phyloP scores from a whole-genome alignment of 805 yeast species.

The Metahyphopichia silvanorum region DNA sequence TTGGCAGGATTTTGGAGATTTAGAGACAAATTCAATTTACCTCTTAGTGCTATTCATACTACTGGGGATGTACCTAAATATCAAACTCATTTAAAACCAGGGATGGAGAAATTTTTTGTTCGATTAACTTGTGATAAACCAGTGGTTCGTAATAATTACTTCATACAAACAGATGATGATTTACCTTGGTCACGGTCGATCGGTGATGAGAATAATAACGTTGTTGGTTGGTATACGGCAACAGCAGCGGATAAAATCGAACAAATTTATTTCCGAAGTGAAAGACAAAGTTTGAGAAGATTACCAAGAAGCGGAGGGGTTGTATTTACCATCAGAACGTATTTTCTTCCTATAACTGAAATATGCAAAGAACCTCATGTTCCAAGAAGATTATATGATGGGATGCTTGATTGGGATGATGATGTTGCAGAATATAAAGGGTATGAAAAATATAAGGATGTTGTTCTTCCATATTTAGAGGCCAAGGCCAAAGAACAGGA shows the following conservation, averaged over 20 bases:
- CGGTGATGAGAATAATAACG: conserved; percentile 51
- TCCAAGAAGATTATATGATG: conserved; percentile 58
- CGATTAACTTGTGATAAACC: conserved; percentile 58
- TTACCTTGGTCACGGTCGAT: conserved; percentile 65
- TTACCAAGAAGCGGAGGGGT: conserved; percentile 58
- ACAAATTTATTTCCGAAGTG: conserved; percentile 56
- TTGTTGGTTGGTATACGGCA: conserved; percentile 67
- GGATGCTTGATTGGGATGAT: conserved; percentile 55
- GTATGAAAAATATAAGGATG: conserved; percentile 49
- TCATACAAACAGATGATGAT: conserved; percentile 59
- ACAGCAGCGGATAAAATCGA: conserved; percentile 42
- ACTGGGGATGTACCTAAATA: conserved; percentile 69
- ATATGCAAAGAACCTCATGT: conserved; percentile 58
- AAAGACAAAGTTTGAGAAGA: conserved; percentile 61
- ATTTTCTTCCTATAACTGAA: conserved; percentile 53
- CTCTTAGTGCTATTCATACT: conserved; percentile 57
- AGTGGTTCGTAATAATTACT: conserved; percentile 65
- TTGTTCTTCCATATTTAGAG: conserved; percentile 52
- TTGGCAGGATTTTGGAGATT: conserved; percentile 72
- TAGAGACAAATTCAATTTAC: conserved; percentile 54
- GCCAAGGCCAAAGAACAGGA: conserved; percentile 48
- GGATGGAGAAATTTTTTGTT: conserved; percentile 65
- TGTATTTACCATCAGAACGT: conserved; percentile 61
- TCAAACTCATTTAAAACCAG: conserved; percentile 51
- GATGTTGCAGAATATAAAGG: conserved; percentile 65